Evolutionary conservation across 2,329 filamentous ascomycete species (phyloP), one percentile per base, ranked within the genome.

Genomic region (Rhynchosporium graminicola): DNA sequence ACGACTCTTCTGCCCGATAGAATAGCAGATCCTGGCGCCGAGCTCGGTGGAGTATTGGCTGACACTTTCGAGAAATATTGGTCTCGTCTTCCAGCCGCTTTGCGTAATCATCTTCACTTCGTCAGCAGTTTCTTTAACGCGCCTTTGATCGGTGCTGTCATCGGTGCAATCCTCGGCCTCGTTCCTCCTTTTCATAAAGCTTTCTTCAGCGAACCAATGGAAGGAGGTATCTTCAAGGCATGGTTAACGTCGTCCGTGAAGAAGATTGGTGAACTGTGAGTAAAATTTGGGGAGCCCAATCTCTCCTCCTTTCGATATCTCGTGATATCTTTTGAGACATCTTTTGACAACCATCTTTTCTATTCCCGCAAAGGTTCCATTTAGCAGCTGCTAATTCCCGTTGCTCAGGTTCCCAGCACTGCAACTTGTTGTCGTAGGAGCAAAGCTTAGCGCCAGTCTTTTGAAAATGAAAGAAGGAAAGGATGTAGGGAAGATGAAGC

Each of bases 401-500:
- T 20, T 20, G 20, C 20, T 20, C 20, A 20, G 20, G 20, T 90
- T 90, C 69, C 84, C 87, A 0, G 80, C 83, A 0, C 75, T 87
- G 36, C 87, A 87, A 56, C 83, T 89, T 20, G 80, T 89, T 20
- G 80, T 89, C 0, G 85, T 87, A 0, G 86, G 87, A 1, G 82
- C 87, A 20, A 87, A 87, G 66, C 78, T 89, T 2, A 83, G 80
- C 61, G 78, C 79, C 36, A 80, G 81, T 33, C 75, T 86, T 65
- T 71, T 78, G 60, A 77, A 77, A 62, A 80, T 81, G 74, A 80
- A 80, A 69, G 73, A 76, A 51, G 76, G 79, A 57, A 73, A 80
- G 63, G 69, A 78, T 42, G 75, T 75, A 50, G 74, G 76, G 28
- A 68, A 70, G 6, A 73, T 85, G 10, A 80, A 82, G 0, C 81